Evolutionary conservation across 768 basidiomycete species (phyloP), one percentile per base, ranked within the genome.

Genomic region (Tricholoma hemisulphureum): DNA sequence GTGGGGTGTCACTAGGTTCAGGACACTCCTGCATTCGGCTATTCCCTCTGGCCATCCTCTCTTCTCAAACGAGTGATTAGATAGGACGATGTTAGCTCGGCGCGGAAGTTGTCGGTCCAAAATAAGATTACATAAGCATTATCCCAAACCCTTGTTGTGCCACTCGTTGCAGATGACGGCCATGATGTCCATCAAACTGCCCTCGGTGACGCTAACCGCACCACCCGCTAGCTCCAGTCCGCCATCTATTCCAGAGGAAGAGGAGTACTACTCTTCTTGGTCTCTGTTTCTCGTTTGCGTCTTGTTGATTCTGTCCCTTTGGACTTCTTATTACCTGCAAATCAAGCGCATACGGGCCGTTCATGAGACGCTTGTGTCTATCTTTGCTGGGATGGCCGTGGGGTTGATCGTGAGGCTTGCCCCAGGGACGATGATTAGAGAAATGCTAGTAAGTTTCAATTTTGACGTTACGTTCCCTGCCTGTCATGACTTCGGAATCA

Each of bases 311-410:
- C 79, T 97, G 61, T 97, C 96, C 7, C 83, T 99, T 57, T 93
- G 89, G 84, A 97, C 94, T 20, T 95, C 93, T 24, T 99, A 99
- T 77, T 98, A 98, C 68, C 86, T 99, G 4, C 95, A 98, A 80
- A 93, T 98, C 68, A 94, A 95, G 71, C 83, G 90, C 51, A 99
- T 99, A 75, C 86, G 95, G 56, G 90, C 93, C 16, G 84, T 99
- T 11, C 95, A 99, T 66, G 97, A 99, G 75, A 99, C 97, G 0
- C 79, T 98, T 28, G 91, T 99, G 18, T 91, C 95, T 20, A 94
- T 98, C 62, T 86, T 95, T 68, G 94, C 95, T 6, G 95, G 97
- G 39, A 98, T 97, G 93, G 83, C 89, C 28, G 97, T 99, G 41
- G 97, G 97, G 1, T 76, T 97, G 61, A 82, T 97, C 51, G 87